Conservation (phyloP, 495 filamentous ascomycete genomes). For the Aspergillus heteromorphus region DNA sequence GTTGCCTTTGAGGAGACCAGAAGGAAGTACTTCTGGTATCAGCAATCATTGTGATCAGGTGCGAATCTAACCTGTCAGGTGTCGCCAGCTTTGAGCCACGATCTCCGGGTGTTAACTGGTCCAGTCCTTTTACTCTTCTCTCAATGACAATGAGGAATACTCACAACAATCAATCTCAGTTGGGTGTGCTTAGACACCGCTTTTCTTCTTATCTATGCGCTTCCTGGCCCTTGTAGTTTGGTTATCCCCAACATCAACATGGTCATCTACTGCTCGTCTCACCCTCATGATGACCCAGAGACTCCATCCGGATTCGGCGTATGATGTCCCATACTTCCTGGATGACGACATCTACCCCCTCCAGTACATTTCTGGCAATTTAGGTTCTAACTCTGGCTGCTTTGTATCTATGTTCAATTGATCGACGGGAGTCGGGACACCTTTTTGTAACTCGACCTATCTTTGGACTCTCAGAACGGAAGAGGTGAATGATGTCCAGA, state of each 20-base stretch:
- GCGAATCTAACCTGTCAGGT: background rate
- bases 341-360: conserved; percentile 29
- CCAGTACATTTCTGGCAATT: conserved; percentile 22
- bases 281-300: conserved; percentile 26
- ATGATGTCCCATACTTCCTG: conserved; percentile 15
- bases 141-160: conserved; percentile 8
- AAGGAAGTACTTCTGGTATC: background rate
- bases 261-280: conserved; percentile 28
- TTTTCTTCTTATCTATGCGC: background rate
- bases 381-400: conserved; percentile 29
- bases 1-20: background rate
- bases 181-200: conserved; percentile 13
- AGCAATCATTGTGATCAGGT: background rate
- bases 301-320: conserved; percentile 7
- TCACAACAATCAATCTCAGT: conserved; percentile 11
- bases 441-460: conserved; percentile 21
- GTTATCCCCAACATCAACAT: conserved; percentile 25
- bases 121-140: conserved; percentile 2
- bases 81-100: background rate
- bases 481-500: background rate
- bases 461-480: background rate
- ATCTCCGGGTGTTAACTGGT: background rate
- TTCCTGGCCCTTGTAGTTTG: conserved; percentile 15
- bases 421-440: conserved; percentile 27
- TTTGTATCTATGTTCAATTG: conserved; percentile 31